Evolutionary conservation across 345 rosid species (phyloP).

Genomic region (Salix suchowensis): DNA sequence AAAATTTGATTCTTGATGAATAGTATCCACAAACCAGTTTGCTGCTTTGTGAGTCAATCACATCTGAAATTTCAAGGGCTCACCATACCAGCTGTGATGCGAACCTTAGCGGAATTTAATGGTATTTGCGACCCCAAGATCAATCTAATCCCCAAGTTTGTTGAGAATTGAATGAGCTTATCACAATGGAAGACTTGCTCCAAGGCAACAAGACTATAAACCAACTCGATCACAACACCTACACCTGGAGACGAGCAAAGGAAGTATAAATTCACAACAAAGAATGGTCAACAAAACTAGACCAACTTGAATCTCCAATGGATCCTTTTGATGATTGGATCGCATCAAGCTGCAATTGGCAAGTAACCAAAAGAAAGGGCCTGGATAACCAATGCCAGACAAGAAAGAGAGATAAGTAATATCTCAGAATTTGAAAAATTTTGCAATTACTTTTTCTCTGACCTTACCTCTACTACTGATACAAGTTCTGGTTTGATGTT

Average conservation of each 20-base stretch:
- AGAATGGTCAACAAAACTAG: too few species aligned
- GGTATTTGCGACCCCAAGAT: too few species aligned
- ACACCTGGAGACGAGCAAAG: too few species aligned
- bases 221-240: too few species aligned
- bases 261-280: too few species aligned
- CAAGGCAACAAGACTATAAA: too few species aligned
- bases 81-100: constrained; percentile 49
- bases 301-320: too few species aligned
- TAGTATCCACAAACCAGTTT: constrained; percentile 54
- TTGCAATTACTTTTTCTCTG: background rate
- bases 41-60: constrained; percentile 87
- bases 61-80: constrained; percentile 81
- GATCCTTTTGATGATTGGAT: too few species aligned
- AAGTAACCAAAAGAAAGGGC: constrained; percentile 89
- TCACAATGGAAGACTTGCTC: too few species aligned
- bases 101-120: too few species aligned
- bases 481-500: constrained; percentile 90
- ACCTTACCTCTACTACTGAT: constrained; percentile 76
- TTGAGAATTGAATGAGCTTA: too few species aligned
- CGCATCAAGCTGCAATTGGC: constrained; percentile 73
- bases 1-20: background rate
- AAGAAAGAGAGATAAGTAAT: background rate
- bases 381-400: constrained; percentile 32
- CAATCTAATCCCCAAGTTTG: too few species aligned
- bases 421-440: background rate